These are phyloP conservation scores for Juncus effusus DNA, from an alignment of 176 grass and related monocot genomes.

Conservation along the genomic window DNA sequence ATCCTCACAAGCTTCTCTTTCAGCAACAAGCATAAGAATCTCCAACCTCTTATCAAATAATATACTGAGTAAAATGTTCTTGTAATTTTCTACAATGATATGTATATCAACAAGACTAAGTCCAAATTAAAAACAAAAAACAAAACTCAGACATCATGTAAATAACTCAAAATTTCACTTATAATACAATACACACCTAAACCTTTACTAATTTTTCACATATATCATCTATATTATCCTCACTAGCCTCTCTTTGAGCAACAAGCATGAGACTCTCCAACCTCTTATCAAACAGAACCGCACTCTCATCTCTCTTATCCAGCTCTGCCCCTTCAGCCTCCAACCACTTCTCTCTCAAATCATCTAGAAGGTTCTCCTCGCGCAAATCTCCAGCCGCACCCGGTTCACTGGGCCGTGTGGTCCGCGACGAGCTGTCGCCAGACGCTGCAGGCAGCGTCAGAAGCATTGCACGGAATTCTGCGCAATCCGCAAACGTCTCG, in stretches of 20 bases:
- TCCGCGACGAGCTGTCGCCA: constrained; percentile 49
- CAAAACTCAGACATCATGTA: too few species aligned
- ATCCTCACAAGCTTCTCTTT: constrained; percentile 43
- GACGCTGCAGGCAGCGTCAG: constrained; percentile 84
- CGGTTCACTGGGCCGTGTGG: constrained; percentile 62
- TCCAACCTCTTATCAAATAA: constrained; percentile 46
- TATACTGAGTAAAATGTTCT: too few species aligned
- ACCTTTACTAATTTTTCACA: background rate
- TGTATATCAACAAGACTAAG: too few species aligned
- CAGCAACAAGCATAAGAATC: constrained; percentile 68
- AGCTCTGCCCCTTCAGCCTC: constrained; percentile 68
- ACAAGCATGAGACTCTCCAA: constrained; percentile 73
- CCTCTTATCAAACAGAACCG: constrained; percentile 61
- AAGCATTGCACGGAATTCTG: constrained; percentile 67
- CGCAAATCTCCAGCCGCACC: constrained; percentile 42
- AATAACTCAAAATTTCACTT: too few species aligned
- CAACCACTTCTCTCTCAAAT: constrained; percentile 89
- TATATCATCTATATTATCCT: constrained; percentile 15
- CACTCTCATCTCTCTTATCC: constrained; percentile 83
- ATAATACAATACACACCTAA: too few species aligned
- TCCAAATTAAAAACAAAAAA: too few species aligned
- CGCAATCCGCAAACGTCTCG: constrained; percentile 60
- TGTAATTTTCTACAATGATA: too few species aligned
- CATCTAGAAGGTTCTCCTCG: constrained; percentile 89
- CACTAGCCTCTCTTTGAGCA: constrained; percentile 52